These are phyloP conservation scores for Yamadazyma sp. DNA, from an alignment of 805 yeast genomes.

Conservation along the genomic window DNA sequence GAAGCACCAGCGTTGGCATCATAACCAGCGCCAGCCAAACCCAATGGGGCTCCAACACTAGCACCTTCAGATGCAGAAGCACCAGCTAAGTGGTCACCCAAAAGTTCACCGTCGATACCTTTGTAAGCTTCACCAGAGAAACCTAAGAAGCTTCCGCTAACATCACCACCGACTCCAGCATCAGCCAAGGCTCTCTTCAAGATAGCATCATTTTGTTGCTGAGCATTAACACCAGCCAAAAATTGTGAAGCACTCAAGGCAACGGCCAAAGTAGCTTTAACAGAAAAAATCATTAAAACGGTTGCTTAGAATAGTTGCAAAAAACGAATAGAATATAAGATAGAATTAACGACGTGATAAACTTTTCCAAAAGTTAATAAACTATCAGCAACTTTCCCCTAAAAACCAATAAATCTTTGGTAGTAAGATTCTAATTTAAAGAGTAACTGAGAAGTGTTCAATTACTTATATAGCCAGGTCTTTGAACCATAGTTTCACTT, in stretches of 20 bases:
- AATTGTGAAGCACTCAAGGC: constrained; percentile 21
- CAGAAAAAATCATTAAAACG: constrained; percentile 5
- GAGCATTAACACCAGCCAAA: constrained; percentile 15
- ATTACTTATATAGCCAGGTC: no score
- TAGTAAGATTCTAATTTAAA: no score
- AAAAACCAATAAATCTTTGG: constrained; percentile 12
- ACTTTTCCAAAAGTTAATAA: constrained; percentile 9
- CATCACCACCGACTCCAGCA: constrained; percentile 14
- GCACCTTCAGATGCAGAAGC: constrained; percentile 11
- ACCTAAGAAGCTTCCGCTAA: constrained; percentile 12
- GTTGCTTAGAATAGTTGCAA: constrained; percentile 4
- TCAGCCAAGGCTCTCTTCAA: constrained; percentile 15
- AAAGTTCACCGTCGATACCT: constrained; percentile 13
- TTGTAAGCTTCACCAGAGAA: constrained; percentile 9
- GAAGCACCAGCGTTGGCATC: constrained; percentile 8
- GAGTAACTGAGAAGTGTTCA: no score
- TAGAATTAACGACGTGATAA: constrained; percentile 5
- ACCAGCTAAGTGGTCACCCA: constrained; percentile 18
- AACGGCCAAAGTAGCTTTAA: constrained; percentile 21
- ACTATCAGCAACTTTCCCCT: constrained; percentile 11
- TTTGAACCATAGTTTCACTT: no score
- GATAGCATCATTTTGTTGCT: constrained; percentile 7
- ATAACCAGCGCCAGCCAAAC: constrained; percentile 8
- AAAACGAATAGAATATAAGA: constrained; percentile 4
- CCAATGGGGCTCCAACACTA: constrained; percentile 10